Evolutionary conservation across 345 rosid genomes (phyloP).

Genomic region (Arabis alpina): DNA sequence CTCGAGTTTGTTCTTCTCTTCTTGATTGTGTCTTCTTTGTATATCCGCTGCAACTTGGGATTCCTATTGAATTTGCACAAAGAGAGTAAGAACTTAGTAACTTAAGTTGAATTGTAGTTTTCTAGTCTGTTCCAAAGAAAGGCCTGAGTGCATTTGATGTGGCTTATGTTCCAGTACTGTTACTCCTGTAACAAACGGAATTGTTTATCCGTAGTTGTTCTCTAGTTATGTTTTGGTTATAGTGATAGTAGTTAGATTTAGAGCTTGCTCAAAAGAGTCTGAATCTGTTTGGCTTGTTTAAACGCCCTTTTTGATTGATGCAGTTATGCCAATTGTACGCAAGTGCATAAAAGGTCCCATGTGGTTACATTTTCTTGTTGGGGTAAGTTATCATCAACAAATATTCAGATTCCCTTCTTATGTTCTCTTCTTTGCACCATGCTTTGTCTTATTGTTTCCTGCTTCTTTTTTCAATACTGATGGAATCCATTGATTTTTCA

Average conservation of each 20-base stretch:
- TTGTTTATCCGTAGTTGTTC: neutral
- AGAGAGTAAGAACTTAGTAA: neutral
- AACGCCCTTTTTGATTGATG: constrained; percentile 22
- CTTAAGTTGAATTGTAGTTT: neutral
- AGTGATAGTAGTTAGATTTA: neutral
- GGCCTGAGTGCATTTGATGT: constrained; percentile 13
- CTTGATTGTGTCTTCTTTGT: constrained; percentile 2
- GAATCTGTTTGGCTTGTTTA: neutral
- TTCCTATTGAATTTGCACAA: neutral
- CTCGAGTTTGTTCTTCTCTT: constrained; percentile 3
- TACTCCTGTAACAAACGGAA: neutral
- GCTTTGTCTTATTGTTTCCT: neutral
- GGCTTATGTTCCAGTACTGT: neutral
- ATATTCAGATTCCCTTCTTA: constrained; percentile 10
- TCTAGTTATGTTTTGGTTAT: constrained; percentile 8
- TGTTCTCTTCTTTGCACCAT: neutral
- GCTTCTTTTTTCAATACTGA: neutral
- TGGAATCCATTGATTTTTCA: constrained; percentile 1
- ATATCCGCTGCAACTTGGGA: neutral
- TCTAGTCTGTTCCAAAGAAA: neutral
- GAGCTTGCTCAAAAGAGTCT: constrained; percentile 13
- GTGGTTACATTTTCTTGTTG: constrained; percentile 94
- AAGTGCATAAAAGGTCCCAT: constrained; percentile 84
- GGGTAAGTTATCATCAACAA: constrained; percentile 58
- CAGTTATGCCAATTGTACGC: constrained; percentile 85